Conservation (phyloP, 768 basidiomycete species). For the Tephrocybe sp. region DNA sequence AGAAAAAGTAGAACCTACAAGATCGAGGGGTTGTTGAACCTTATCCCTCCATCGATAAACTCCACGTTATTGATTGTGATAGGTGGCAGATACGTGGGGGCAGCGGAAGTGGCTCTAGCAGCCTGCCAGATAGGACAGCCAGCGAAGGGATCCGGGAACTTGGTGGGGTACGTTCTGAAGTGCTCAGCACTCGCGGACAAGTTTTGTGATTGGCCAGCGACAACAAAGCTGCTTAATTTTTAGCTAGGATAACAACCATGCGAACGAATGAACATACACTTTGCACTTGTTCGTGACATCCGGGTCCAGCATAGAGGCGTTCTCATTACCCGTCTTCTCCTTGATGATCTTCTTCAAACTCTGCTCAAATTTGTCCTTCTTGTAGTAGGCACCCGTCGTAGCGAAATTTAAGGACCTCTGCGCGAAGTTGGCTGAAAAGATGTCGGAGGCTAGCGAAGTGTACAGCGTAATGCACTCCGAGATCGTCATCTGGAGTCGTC, state of each 20-base stretch:
- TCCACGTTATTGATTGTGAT: constrained; percentile 26
- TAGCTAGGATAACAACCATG: background rate
- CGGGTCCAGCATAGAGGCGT: constrained; percentile 27
- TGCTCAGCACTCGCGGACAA: constrained; percentile 25
- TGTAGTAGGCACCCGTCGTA: constrained; percentile 25
- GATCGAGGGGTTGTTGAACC: constrained; percentile 31
- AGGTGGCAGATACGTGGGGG: constrained; percentile 30
- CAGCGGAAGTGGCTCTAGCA: constrained; percentile 34
- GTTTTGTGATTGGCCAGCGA: constrained; percentile 23
- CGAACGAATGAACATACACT: constrained; percentile 22
- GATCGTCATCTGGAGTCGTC: constrained; percentile 35
- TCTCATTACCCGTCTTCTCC: constrained; percentile 21
- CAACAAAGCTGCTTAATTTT: constrained; percentile 24
- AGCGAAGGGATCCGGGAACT: constrained; percentile 24
- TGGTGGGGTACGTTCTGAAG: constrained; percentile 28
- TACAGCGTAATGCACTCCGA: constrained; percentile 32
- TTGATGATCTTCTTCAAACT: constrained; percentile 26
- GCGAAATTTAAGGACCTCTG: constrained; percentile 13
- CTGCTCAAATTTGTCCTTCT: constrained; percentile 23
- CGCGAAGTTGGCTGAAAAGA: constrained; percentile 24
- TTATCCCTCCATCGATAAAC: constrained; percentile 32
- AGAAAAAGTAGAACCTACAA: constrained; percentile 16
- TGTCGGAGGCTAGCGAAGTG: constrained; percentile 23
- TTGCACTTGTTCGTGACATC: constrained; percentile 24
- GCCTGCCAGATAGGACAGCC: constrained; percentile 35